These are phyloP conservation scores for Sporothrix pallida DNA, from an alignment of 2,329 filamentous ascomycete species.

Conservation along the genomic window DNA sequence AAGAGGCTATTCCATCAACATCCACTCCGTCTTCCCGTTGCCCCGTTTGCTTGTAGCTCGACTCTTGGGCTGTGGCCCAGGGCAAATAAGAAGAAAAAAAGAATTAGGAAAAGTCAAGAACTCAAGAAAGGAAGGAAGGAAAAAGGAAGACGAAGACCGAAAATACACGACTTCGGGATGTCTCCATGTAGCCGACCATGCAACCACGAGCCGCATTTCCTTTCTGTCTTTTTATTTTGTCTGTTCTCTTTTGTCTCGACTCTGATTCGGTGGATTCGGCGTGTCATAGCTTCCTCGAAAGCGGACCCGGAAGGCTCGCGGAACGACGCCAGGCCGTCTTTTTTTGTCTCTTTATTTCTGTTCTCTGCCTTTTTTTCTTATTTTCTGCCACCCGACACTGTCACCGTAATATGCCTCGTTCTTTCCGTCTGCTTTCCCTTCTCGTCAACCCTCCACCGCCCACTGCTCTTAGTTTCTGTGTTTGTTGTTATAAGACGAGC, in stretches of 20 bases:
- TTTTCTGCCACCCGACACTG: neutral
- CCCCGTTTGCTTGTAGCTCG: constrained; percentile 11
- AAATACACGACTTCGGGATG: neutral
- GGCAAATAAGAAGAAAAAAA: neutral
- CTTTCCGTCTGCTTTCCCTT: too few relatives aligned
- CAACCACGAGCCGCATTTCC: neutral
- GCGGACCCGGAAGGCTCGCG: constrained; percentile 12
- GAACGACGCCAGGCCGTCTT: neutral
- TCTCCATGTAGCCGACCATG: neutral
- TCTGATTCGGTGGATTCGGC: constrained; percentile 26
- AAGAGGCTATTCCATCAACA: neutral
- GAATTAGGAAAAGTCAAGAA: neutral
- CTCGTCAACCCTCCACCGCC: too few relatives aligned
- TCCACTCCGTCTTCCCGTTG: constrained; percentile 13
- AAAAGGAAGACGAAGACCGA: constrained; percentile 1
- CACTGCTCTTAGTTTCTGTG: constrained; percentile 12
- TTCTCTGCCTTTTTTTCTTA: neutral
- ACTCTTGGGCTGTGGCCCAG: constrained; percentile 10
- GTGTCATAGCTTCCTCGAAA: constrained; percentile 14
- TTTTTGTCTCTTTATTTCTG: neutral
- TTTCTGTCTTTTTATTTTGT: neutral
- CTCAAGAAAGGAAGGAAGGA: neutral
- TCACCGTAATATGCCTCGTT: too few relatives aligned
- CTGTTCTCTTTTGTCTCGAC: constrained; percentile 18
- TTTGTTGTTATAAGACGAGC: constrained; percentile 18